A percentile compares a stretch with the other conserved stretches of the same genome.
These are phyloP conservation scores for Colletotrichum brevisporum DNA, from an alignment of 2,329 filamentous ascomycete species.

Conservation along the genomic window DNA sequence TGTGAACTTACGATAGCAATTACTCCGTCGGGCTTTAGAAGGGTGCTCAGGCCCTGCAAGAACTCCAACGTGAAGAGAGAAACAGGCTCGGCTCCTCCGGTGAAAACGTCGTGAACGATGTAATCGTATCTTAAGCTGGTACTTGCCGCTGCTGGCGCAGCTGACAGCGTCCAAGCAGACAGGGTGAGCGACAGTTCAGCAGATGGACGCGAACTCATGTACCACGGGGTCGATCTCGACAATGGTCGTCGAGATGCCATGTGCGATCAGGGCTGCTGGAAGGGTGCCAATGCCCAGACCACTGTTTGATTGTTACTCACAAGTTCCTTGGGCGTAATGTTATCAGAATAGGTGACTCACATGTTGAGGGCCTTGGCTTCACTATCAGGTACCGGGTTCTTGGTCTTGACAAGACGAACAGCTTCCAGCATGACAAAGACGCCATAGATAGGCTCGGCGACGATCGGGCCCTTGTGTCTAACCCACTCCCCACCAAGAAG, in stretches of 20 bases:
- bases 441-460: constrained; percentile 91
- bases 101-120: constrained; percentile 98
- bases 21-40: constrained; percentile 84
- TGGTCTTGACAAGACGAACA: constrained; percentile 81
- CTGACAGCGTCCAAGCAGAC: constrained; percentile 82
- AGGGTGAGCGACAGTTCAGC: constrained; percentile 80
- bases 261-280: constrained; percentile 86
- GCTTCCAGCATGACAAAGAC: constrained; percentile 98
- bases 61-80: constrained; percentile 91
- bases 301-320: constrained; percentile 57
- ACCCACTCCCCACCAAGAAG: constrained; percentile 94
- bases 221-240: constrained; percentile 96
- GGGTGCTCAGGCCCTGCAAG: constrained; percentile 75
- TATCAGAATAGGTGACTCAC: constrained; percentile 63
- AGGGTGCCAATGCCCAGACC: constrained; percentile 95
- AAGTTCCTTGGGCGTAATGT: constrained; percentile 40
- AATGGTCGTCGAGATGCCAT: constrained; percentile 92
- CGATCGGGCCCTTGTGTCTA: constrained; percentile 62
- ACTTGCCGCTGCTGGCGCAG: no score
- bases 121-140: constrained; percentile 80
- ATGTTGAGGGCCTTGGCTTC: constrained; percentile 87
- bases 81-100: constrained; percentile 92
- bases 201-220: constrained; percentile 83
- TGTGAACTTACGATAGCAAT: constrained; percentile 82
- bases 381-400: constrained; percentile 68